Evolutionary conservation across 1,284 basidiomycete species (phyloP).

Genomic region (Apiotrichum porosum): DNA sequence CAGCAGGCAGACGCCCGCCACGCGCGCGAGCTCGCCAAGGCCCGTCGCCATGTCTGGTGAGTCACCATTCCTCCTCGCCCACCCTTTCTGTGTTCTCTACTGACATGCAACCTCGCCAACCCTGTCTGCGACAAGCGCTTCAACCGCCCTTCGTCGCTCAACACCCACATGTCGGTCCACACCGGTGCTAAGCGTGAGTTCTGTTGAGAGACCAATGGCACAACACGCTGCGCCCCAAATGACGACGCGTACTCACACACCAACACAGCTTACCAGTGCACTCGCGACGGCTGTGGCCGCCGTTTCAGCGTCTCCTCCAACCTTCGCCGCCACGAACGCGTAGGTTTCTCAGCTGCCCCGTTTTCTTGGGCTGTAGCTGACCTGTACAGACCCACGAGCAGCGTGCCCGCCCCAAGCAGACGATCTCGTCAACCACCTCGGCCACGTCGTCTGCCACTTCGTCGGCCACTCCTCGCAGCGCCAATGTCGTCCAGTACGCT

Average conservation of each 20-base stretch:
- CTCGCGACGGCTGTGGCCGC: constrained; percentile 53
- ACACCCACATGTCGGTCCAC: constrained; percentile 64
- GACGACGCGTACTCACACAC: constrained; percentile 11
- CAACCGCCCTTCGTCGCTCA: constrained; percentile 60
- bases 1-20: constrained; percentile 5
- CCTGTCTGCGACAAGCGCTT: constrained; percentile 57
- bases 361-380: background rate
- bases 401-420: constrained; percentile 1
- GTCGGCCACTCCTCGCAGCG: background rate
- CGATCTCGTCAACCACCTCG: background rate
- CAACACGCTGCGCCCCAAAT: too few relatives aligned
- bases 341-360: constrained; percentile 8
- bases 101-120: too few relatives aligned
- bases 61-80: background rate
- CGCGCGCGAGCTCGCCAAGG: constrained; percentile 12
- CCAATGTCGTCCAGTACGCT: background rate
- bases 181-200: constrained; percentile 59
- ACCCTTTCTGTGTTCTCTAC: background rate
- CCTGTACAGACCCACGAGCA: constrained; percentile 5
- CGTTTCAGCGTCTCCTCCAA: constrained; percentile 61
- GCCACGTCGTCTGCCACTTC: background rate
- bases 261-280: constrained; percentile 55
- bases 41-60: constrained; percentile 25
- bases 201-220: too few relatives aligned
- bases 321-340: constrained; percentile 57